These are phyloP conservation scores for Punica granatum DNA, from an alignment of 345 rosid genomes.

Conservation along the genomic window DNA sequence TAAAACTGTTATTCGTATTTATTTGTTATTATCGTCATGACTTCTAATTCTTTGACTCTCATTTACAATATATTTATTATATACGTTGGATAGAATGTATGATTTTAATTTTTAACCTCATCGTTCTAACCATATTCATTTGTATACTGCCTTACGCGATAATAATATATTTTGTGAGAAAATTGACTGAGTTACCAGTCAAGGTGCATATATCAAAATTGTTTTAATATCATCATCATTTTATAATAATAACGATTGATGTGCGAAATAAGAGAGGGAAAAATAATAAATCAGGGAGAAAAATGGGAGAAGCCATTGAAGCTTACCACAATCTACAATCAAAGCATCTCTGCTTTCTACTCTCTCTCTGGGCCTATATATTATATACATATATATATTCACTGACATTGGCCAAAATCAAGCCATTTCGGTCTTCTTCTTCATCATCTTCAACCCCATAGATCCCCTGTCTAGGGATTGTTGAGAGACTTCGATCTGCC, in stretches of 20 bases:
- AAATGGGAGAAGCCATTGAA: neutral
- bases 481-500: constrained; percentile 6
- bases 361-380: neutral
- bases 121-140: too few species aligned
- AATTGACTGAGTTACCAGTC: too few species aligned
- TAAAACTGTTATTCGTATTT: too few species aligned
- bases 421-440: neutral
- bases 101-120: too few species aligned
- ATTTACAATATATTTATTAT: too few species aligned
- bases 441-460: neutral
- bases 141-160: too few species aligned
- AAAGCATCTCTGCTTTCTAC: constrained; percentile 14
- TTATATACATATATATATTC: neutral
- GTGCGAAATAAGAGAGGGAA: neutral
- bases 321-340: neutral
- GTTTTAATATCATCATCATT: too few species aligned
- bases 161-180: too few species aligned
- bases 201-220: too few species aligned
- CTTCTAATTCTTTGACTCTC: too few species aligned
- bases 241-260: neutral
- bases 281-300: neutral
- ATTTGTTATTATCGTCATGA: too few species aligned
- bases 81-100: too few species aligned
- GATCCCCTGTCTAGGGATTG: constrained; percentile 3
- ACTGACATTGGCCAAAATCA: neutral